Conservation (phyloP, 116 monocot species). For the Thalassia testudinum region DNA sequence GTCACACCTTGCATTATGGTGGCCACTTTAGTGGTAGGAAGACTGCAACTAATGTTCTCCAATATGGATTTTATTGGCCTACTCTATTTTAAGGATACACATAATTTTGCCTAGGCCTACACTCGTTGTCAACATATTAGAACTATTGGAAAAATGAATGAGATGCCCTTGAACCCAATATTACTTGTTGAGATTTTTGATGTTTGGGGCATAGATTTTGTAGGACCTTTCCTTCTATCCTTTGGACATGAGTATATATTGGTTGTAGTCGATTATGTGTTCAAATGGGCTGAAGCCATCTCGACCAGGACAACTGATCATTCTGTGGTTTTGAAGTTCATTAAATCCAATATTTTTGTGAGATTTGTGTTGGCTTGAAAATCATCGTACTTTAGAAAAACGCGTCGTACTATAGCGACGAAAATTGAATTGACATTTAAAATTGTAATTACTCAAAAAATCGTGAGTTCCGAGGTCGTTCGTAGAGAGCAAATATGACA, state of each 20-base stretch:
- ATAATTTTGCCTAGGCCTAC: neutral
- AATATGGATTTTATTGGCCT: slow-evolving; percentile 3
- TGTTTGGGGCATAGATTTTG: neutral
- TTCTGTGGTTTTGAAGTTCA: too few relatives aligned
- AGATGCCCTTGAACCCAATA: slow-evolving; percentile 1
- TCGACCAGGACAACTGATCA: neutral
- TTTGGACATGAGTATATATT: neutral
- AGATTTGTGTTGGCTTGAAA: too few relatives aligned
- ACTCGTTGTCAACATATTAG: neutral
- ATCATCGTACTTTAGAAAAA: too few relatives aligned
- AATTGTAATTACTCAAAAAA: too few relatives aligned
- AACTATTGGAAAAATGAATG: neutral
- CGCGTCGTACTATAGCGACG: too few relatives aligned
- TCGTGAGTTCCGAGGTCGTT: too few relatives aligned
- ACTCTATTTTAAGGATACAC: neutral
- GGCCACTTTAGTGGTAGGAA: neutral
- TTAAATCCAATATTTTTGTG: too few relatives aligned
- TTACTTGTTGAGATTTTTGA: neutral
- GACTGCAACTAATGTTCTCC: neutral
- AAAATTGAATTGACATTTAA: too few relatives aligned
- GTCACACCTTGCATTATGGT: neutral
- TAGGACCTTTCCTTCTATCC: neutral
- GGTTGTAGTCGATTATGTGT: neutral
- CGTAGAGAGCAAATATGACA: too few relatives aligned
- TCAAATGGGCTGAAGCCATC: slow-evolving; percentile 2